Evolutionary conservation across 2,329 filamentous ascomycete genomes (phyloP), one percentile per base, ranked within the genome.

Genomic region (Fonsecaea pedrosoi): DNA sequence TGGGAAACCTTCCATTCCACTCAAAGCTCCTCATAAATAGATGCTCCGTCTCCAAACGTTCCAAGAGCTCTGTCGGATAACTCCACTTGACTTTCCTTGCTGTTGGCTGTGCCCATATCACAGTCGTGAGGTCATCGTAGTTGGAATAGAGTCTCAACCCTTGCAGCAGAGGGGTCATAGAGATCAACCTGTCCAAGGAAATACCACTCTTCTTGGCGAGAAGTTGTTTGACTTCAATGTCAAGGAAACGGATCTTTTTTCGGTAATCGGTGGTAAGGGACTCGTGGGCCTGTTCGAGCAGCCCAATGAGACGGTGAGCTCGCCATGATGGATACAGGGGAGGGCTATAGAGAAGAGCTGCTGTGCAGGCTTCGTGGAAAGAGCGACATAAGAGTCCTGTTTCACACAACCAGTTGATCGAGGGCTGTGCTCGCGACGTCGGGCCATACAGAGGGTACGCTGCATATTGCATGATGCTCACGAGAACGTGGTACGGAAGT

Each of bases 71-170:
- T 5, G 82, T 77, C 10, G 90, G 85, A 74, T 95, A 94, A 15
- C 83, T 83, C 90, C 91, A 96, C 69, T 86, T 87, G 3, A 60
- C 59, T 9, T 75, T 75, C 6, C 71, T 64, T 12, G 66, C 54
- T 9, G 34, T 32, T 13, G 78, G 76, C 40, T 77, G 70, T n/a
- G 71, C 69, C 72, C 72, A 73, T 38, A 69, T 57, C 7, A 66
- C 38, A 5, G 66, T 71, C 6, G 76, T 70, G n/a, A 74, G 64
- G 42, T 75, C 74, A 73, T 96, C 91, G 57, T 86, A 82, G 10
- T 84, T 85, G 71, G 94, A 90, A 69, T 89, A 89, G 15, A 97
- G 83, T 65, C 92, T 87, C 37, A 97, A 78, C 57, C 89, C 85
- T 60, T 85, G 84, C 15, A 97, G 82, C 56, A 87, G 87, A 0